phyloP scores from a whole-genome alignment of 2,329 filamentous ascomycete species.

The Magnaporthiopsis incrustans region DNA sequence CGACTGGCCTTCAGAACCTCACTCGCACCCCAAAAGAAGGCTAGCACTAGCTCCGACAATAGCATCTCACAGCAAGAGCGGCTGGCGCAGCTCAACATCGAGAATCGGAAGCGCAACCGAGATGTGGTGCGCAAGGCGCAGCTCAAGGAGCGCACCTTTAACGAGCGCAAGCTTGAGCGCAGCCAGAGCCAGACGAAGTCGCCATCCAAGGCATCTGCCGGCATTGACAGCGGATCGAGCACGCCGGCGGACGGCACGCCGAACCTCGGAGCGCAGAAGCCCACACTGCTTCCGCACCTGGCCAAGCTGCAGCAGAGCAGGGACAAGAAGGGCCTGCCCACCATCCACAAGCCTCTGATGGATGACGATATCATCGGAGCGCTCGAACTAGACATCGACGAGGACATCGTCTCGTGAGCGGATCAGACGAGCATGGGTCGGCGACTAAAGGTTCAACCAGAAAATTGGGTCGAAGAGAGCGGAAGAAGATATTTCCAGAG shows the following conservation, averaged over 20 bases:
- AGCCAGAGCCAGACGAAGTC: constrained; percentile 41
- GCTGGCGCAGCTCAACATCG: constrained; percentile 72
- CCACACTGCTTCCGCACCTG: constrained; percentile 40
- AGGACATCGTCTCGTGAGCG: constrained; percentile 52
- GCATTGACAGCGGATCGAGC: constrained; percentile 38
- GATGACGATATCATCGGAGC: constrained; percentile 90
- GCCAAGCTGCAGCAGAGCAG: constrained; percentile 40
- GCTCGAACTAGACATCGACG: constrained; percentile 85
- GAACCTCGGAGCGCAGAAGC: constrained; percentile 33
- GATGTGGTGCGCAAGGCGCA: constrained; percentile 88
- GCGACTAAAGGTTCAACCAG: not conserved
- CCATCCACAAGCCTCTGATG: constrained; percentile 70
- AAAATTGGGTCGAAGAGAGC: not conserved
- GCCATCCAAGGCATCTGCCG: constrained; percentile 34
- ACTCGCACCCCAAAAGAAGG: constrained; percentile 46
- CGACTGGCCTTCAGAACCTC: constrained; percentile 68
- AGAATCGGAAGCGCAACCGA: constrained; percentile 77
- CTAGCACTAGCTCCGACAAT: constrained; percentile 14
- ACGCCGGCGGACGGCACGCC: constrained; percentile 45
- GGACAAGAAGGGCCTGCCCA: constrained; percentile 53
- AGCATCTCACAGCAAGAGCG: constrained; percentile 61
- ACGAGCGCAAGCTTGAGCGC: constrained; percentile 52
- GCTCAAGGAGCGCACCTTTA: constrained; percentile 65
- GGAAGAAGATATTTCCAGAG: not conserved
- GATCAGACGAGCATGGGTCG: not conserved